Conservation (phyloP, 169 alveolate genomes). For the Plasmodium malariae region DNA sequence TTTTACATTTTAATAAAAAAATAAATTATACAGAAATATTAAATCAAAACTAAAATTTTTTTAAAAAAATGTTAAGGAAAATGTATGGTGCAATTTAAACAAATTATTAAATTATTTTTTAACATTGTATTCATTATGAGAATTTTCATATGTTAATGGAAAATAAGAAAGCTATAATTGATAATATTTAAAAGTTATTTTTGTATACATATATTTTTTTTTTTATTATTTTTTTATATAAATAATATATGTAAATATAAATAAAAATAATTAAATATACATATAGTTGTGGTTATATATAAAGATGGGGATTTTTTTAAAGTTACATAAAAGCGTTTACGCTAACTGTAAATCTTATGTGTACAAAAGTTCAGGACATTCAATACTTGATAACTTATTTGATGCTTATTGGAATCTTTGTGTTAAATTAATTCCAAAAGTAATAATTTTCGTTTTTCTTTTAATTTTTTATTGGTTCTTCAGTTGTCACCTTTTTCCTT, state of each 20-base stretch:
- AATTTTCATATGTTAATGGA: conserved; percentile 12
- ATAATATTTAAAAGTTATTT: too few relatives aligned
- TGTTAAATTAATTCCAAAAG: conserved; percentile 56
- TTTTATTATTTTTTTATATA: conserved; percentile 10
- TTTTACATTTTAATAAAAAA: too few relatives aligned
- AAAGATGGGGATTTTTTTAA: conserved; percentile 63
- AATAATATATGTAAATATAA: conserved; percentile 8
- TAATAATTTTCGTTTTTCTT: not conserved
- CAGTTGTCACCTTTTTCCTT: not conserved
- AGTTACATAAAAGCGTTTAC: conserved; percentile 45
- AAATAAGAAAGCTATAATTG: conserved; percentile 20
- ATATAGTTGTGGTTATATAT: conserved; percentile 13
- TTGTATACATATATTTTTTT: too few relatives aligned
- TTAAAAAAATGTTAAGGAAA: conserved; percentile 18
- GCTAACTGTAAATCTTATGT: conserved; percentile 72
- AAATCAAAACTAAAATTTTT: not conserved
- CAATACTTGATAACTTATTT: conserved; percentile 52
- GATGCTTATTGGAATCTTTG: conserved; percentile 69
- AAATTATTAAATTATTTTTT: conserved; percentile 5
- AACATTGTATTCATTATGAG: not conserved
- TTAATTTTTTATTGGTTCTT: not conserved
- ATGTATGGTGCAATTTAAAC: conserved; percentile 6
- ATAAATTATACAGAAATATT: not conserved
- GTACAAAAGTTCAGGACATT: conserved; percentile 58
- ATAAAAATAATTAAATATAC: not conserved